These are phyloP conservation scores for Priceomyces melissophilus DNA, from an alignment of 805 yeast species.

Conservation along the genomic window DNA sequence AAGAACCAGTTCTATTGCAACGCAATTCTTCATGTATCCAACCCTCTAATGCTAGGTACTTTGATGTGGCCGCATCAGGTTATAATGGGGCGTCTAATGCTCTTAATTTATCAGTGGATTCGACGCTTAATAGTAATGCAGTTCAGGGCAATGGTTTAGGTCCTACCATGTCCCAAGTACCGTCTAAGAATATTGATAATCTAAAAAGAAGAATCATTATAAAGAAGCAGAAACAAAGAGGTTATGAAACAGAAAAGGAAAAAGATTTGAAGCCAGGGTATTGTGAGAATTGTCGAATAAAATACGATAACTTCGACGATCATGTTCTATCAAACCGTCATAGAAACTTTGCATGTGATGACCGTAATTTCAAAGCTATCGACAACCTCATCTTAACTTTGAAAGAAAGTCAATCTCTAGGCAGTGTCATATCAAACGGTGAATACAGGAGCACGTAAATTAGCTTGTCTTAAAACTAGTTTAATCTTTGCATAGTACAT, in stretches of 20 bases:
- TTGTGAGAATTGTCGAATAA: constrained; percentile 90
- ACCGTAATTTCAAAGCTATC: constrained; percentile 68
- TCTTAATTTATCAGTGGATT: constrained; percentile 37
- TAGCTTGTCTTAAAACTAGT: background rate
- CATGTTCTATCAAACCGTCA: constrained; percentile 73
- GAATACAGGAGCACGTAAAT: constrained; percentile 24
- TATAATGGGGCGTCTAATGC: constrained; percentile 45
- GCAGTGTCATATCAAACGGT: constrained; percentile 41
- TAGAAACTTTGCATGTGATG: constrained; percentile 70
- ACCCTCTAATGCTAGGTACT: constrained; percentile 38
- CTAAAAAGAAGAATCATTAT: constrained; percentile 45
- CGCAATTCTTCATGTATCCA: constrained; percentile 40
- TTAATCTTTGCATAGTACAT: background rate
- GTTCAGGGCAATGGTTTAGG: constrained; percentile 55
- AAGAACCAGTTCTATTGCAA: constrained; percentile 25
- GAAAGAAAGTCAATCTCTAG: constrained; percentile 40
- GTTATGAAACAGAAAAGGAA: constrained; percentile 16
- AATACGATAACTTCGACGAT: constrained; percentile 73
- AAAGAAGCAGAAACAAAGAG: constrained; percentile 30
- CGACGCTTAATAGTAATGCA: constrained; percentile 33
- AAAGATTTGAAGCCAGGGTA: constrained; percentile 61
- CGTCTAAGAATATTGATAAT: constrained; percentile 48
- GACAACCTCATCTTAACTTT: constrained; percentile 64
- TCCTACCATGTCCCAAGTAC: constrained; percentile 55
- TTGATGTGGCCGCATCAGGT: constrained; percentile 44